phyloP scores from a whole-genome alignment of 2,329 filamentous ascomycete genomes.

The Harringtonia aguacate region DNA sequence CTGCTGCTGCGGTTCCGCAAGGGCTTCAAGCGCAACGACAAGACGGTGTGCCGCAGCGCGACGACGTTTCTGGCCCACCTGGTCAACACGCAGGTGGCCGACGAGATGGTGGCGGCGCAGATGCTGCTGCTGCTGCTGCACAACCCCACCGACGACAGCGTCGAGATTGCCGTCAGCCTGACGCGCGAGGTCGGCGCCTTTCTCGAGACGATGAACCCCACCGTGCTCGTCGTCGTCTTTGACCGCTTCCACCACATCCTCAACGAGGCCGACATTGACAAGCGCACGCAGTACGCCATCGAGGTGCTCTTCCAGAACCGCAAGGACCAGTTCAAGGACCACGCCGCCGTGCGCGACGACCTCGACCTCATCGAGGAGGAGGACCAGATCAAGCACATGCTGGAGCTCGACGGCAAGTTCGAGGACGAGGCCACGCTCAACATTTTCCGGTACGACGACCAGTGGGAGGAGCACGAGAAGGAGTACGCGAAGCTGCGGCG shows the following conservation, averaged over 20 bases:
- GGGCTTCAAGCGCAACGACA: conserved; percentile 92
- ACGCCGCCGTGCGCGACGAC: conserved; percentile 82
- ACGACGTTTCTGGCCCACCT: conserved; percentile 93
- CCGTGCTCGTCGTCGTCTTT: conserved; percentile 82
- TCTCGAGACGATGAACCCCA: conserved; percentile 85
- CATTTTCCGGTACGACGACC: conserved; percentile 85
- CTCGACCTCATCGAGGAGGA: conserved; percentile 94
- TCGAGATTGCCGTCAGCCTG: conserved; percentile 92
- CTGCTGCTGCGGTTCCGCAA: conserved; percentile 90
- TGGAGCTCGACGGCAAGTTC: conserved; percentile 72
- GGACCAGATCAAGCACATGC: conserved; percentile 88
- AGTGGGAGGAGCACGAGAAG: conserved; percentile 86
- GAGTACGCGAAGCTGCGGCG: conserved; percentile 85
- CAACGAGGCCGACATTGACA: conserved; percentile 94
- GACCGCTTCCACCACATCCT: conserved; percentile 93
- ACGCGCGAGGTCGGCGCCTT: conserved; percentile 90
- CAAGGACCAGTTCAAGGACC: conserved; percentile 94
- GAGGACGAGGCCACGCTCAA: conserved; percentile 83
- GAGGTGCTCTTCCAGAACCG: conserved; percentile 94
- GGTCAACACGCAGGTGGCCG: conserved; percentile 90
- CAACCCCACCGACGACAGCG: conserved; percentile 93
- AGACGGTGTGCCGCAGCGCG: conserved; percentile 84
- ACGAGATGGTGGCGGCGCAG: conserved; percentile 88
- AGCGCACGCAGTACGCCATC: conserved; percentile 98
- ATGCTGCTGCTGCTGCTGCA: conserved; percentile 85